Percentiles rank a stretch among this genome's conserved stretches.
These are phyloP conservation scores for Penicillium salamii DNA, from an alignment of 495 filamentous ascomycete genomes.

Conservation along the genomic window DNA sequence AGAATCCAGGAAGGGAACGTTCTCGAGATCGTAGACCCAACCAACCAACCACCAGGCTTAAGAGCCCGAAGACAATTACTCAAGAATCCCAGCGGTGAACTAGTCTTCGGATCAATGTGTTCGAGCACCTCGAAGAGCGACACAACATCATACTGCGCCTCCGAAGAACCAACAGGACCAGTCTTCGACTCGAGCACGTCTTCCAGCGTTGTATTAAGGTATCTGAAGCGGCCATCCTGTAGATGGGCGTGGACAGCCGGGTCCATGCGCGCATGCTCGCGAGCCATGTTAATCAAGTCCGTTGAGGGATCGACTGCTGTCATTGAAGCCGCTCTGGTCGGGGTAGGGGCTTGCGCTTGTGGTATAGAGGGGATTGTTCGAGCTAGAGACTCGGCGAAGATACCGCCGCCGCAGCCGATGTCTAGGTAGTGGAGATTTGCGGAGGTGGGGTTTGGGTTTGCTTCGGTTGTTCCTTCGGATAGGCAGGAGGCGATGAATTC, in stretches of 20 bases:
- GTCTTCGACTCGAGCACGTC: constrained; percentile 41
- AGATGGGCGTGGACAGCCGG: constrained; percentile 49
- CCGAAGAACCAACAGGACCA: not conserved
- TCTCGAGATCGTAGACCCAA: constrained; percentile 85
- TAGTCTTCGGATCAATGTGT: constrained; percentile 60
- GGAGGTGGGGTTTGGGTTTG: constrained; percentile 13
- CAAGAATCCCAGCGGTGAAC: constrained; percentile 67
- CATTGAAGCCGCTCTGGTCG: constrained; percentile 63
- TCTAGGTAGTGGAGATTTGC: constrained; percentile 72
- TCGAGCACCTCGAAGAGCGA: constrained; percentile 93
- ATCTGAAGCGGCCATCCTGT: constrained; percentile 56
- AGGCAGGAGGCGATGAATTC: constrained; percentile 80
- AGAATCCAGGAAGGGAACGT: constrained; percentile 84
- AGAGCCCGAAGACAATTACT: constrained; percentile 65
- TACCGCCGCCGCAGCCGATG: constrained; percentile 93
- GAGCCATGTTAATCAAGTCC: constrained; percentile 76
- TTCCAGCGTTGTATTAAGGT: constrained; percentile 72
- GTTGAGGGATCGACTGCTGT: constrained; percentile 82
- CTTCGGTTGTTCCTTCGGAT: constrained; percentile 29
- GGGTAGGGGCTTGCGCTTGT: constrained; percentile 43
- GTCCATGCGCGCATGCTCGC: constrained; percentile 68
- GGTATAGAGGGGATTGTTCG: constrained; percentile 53
- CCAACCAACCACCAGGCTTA: constrained; percentile 86
- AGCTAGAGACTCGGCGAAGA: constrained; percentile 90
- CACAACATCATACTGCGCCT: constrained; percentile 63